phyloP scores from a whole-genome alignment of 2,329 filamentous ascomycete genomes.

The Thyridium curvatum region DNA sequence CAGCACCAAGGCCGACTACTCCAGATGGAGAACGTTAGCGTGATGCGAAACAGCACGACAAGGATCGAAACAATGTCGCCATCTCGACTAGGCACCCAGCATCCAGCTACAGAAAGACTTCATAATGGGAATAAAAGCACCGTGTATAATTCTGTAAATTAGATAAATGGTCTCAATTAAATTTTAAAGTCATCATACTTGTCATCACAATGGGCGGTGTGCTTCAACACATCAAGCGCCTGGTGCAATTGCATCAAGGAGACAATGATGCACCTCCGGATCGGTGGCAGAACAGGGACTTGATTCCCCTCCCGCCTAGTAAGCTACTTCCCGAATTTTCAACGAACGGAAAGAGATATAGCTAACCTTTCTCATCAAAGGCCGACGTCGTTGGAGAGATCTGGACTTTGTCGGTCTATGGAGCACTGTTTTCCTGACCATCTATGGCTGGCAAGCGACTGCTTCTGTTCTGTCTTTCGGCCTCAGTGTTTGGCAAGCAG shows the following conservation, averaged over 20 bases:
- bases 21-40: too few relatives aligned
- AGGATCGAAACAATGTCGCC: too few relatives aligned
- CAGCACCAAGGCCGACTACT: too few relatives aligned
- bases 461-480: constrained; percentile 5
- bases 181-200: too few relatives aligned
- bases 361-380: neutral
- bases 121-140: too few relatives aligned
- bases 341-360: neutral
- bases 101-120: too few relatives aligned
- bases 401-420: constrained; percentile 1
- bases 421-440: constrained; percentile 3
- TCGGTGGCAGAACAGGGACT: constrained; percentile 1
- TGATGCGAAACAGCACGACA: too few relatives aligned
- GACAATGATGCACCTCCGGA: neutral
- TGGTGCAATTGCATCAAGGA: neutral
- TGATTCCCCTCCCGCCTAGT: neutral
- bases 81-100: too few relatives aligned
- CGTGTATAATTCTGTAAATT: too few relatives aligned
- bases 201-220: too few relatives aligned
- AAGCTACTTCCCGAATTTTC: neutral
- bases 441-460: constrained; percentile 8
- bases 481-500: constrained; percentile 7
- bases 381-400: neutral
- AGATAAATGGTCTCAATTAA: too few relatives aligned
- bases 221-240: neutral